Conservation (phyloP, 805 yeast species). For the Lachancea dasiensis region DNA sequence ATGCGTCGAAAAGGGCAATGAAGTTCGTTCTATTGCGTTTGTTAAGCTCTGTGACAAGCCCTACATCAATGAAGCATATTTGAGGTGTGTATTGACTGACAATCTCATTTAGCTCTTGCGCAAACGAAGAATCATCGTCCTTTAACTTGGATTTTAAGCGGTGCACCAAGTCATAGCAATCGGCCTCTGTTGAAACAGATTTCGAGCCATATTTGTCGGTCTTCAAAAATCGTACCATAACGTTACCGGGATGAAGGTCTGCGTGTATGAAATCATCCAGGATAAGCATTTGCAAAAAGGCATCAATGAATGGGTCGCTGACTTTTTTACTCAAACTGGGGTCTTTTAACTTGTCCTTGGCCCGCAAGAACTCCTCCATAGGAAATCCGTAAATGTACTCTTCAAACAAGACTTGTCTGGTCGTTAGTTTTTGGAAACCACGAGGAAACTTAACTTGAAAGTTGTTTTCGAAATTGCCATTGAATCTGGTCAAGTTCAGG, state of each 20-base stretch:
- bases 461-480: constrained; percentile 54
- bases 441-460: constrained; percentile 72
- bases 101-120: constrained; percentile 41
- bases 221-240: constrained; percentile 66
- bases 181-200: constrained; percentile 24
- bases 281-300: constrained; percentile 88
- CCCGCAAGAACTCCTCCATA: constrained; percentile 59
- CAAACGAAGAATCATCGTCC: constrained; percentile 15
- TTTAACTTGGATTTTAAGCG: constrained; percentile 15
- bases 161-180: constrained; percentile 19
- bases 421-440: constrained; percentile 59
- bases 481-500: constrained; percentile 65
- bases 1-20: constrained; percentile 79
- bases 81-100: constrained; percentile 74
- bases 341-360: constrained; percentile 31
- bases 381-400: constrained; percentile 81
- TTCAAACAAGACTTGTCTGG: constrained; percentile 73
- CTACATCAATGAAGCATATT: constrained; percentile 87
- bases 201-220: constrained; percentile 32
- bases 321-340: constrained; percentile 53
- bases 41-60: constrained; percentile 85
- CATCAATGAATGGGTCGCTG: constrained; percentile 80
- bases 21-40: constrained; percentile 74
- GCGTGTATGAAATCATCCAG: constrained; percentile 93
- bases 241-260: constrained; percentile 95